Base-by-base conservation (phyloP, 345 rosid genomes). In the Eucalyptus melliodora region DNA sequence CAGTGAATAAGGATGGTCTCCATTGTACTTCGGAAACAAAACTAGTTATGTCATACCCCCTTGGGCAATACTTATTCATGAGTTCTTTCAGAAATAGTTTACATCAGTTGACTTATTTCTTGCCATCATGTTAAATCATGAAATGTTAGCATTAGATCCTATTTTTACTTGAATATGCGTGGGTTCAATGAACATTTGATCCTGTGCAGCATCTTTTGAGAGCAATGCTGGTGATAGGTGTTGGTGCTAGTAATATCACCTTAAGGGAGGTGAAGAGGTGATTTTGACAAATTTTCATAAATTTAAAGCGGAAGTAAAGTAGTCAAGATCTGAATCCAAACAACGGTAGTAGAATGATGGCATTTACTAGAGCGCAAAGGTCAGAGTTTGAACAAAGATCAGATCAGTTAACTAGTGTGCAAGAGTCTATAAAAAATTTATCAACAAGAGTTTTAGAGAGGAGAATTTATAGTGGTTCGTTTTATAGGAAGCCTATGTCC, bases 201-300 rank as follows among this genome's bases (percentile, higher is more conserved):
- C 24, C 21, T 62, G n/a, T 92, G 94, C 96, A 97, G 97, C 98
- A 97, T 91, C 97, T 96, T 88, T 95, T 97, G 87, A 93, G 97
- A 93, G 98, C 96, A 59, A 91, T 95, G 91, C 99, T 98, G 85
- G 96, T 97, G 77, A 92, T 97, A 87, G 99, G 98, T 89, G 93
- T 97, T 51, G 19, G 55, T 51, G 60, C 24, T 55, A 55, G 27
- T 55, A 55, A 55, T 55, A 55, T 55, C 60, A 55, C 60, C 60
- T 55, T 0, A 51, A 55, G 60, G 26, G 27, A 2, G 27, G 24
- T 55, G 26, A 55, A 23, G 11, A 55, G 11, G 26, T 23, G 60
- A 55, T 55, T 55, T 55, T 55, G 26, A 55, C 27, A 55, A 55
- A 55, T 55, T 19, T 55, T 55, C 5, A 55, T 1, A 23, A 55